A percentile compares a stretch with the other conserved stretches of the same genome.
These are phyloP conservation scores for Colletotrichum siamense DNA, from an alignment of 2,329 filamentous ascomycete species.

Conservation along the genomic window DNA sequence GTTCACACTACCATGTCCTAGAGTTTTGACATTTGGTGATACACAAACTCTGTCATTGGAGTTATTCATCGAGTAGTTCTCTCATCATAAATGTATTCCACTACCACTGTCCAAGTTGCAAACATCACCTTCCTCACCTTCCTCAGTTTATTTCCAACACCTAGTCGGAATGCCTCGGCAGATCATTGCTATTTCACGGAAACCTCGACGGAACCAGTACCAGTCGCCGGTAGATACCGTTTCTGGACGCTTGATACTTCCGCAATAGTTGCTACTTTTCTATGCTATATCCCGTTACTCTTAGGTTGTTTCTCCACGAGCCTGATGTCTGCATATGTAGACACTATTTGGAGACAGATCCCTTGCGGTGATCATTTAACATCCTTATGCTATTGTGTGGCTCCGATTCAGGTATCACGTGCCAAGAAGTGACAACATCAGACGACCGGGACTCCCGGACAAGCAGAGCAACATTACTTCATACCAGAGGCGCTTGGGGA, in stretches of 20 bases:
- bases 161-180: not conserved
- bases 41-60: not conserved
- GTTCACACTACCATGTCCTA: not conserved
- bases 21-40: not conserved
- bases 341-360: not conserved
- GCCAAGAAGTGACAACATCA: not conserved
- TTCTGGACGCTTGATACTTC: not conserved
- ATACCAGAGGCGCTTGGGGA: not conserved
- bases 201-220: not conserved
- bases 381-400: not conserved
- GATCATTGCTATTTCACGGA: not conserved
- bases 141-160: not conserved
- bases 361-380: not conserved
- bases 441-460: not conserved
- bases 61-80: not conserved
- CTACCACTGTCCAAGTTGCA: not conserved
- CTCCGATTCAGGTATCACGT: not conserved
- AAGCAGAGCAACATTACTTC: not conserved
- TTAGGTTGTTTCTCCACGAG: not conserved
- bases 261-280: accelerated
- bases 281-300: not conserved
- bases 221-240: not conserved
- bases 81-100: not conserved
- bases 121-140: not conserved
- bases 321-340: not conserved